A percentile compares a stretch with the other conserved stretches of the same genome.
These are phyloP conservation scores for Xylaria nigripes DNA, from an alignment of 495 filamentous ascomycete species.

Conservation along the genomic window DNA sequence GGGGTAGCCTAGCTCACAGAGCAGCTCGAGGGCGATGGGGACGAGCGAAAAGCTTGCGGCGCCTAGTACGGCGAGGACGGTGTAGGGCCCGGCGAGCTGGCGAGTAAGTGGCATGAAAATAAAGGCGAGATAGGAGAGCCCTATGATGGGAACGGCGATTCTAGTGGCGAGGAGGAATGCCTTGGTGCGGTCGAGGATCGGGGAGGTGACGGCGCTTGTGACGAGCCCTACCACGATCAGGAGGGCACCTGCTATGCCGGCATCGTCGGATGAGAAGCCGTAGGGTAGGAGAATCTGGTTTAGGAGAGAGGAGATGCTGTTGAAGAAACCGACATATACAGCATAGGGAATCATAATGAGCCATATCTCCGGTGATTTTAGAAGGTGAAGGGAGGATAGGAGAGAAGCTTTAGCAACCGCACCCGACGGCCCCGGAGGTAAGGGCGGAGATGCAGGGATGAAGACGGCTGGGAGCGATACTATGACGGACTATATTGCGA, in stretches of 20 bases:
- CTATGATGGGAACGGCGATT: slow-evolving; percentile 67
- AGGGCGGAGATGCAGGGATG: slow-evolving; percentile 71
- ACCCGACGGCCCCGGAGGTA: slow-evolving; percentile 48
- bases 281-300: slow-evolving; percentile 86
- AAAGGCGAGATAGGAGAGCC: slow-evolving; percentile 61
- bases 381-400: slow-evolving; percentile 41
- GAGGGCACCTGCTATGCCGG: slow-evolving; percentile 81
- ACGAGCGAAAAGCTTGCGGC: slow-evolving; percentile 73
- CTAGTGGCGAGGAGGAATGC: slow-evolving; percentile 68
- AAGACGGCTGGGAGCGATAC: slow-evolving; percentile 74
- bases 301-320: slow-evolving; percentile 76
- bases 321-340: slow-evolving; percentile 88
- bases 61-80: slow-evolving; percentile 64
- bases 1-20: slow-evolving; percentile 80
- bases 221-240: slow-evolving; percentile 88
- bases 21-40: slow-evolving; percentile 77
- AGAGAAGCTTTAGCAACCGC: slow-evolving; percentile 43
- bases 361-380: slow-evolving; percentile 59
- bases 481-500: slow-evolving; percentile 49
- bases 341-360: slow-evolving; percentile 67
- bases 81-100: slow-evolving; percentile 61
- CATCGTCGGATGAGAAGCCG: slow-evolving; percentile 67
- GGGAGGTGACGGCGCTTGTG: slow-evolving; percentile 62
- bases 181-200: slow-evolving; percentile 79
- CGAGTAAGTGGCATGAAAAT: slow-evolving; percentile 71